phyloP scores from a whole-genome alignment of 2,329 filamentous ascomycete genomes.

The Tolypocladium tundrense region DNA sequence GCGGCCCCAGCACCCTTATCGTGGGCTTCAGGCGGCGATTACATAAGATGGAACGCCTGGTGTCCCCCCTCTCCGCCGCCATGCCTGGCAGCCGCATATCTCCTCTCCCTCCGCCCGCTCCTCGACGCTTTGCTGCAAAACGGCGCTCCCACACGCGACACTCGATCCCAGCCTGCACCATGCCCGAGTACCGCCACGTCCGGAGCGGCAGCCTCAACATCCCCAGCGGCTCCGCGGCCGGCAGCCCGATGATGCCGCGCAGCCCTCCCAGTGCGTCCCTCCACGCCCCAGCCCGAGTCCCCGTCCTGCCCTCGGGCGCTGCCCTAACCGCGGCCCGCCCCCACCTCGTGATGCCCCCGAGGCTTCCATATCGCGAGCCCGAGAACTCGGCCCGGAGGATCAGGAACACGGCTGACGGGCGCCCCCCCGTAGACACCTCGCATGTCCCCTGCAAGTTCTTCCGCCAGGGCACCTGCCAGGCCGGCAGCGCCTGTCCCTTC shows the following conservation, averaged over 20 bases:
- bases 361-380: neutral
- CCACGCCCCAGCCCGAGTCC: neutral
- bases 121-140: neutral
- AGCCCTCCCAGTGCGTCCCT: constrained; percentile 50
- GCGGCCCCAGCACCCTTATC: neutral
- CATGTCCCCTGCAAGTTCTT: constrained; percentile 99
- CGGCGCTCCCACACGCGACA: constrained; percentile 1
- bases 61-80: neutral
- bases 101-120: neutral
- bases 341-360: neutral
- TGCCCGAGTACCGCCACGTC: constrained; percentile 46
- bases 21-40: neutral
- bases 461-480: constrained; percentile 89
- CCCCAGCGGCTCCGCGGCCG: constrained; percentile 18
- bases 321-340: neutral
- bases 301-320: neutral
- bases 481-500: constrained; percentile 91
- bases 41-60: neutral
- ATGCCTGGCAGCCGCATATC: neutral
- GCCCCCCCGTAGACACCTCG: constrained; percentile 59
- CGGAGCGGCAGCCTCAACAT: constrained; percentile 49
- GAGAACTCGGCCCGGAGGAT: neutral
- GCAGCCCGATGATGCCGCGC: constrained; percentile 30
- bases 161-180: constrained; percentile 12
- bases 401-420: neutral